A percentile compares a stretch with the other conserved stretches of the same genome.
These are phyloP conservation scores for Fusarium citri DNA, from an alignment of 2,329 filamentous ascomycete genomes.

Conservation along the genomic window DNA sequence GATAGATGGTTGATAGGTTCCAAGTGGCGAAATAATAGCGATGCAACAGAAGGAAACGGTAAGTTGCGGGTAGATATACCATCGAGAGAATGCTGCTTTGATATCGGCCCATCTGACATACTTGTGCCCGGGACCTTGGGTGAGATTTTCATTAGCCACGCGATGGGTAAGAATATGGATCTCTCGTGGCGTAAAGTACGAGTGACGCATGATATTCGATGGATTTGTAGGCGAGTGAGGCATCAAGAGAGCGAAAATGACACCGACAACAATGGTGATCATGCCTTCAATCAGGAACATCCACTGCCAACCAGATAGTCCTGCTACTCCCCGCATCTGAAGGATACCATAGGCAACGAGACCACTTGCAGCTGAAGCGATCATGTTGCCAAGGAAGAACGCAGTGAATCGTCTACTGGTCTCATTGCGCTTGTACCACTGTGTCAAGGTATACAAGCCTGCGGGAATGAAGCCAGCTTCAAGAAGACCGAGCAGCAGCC, in stretches of 20 bases:
- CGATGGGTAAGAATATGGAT: slow-evolving; percentile 48
- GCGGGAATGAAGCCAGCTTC: slow-evolving; percentile 51
- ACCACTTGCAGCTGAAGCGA: slow-evolving; percentile 50
- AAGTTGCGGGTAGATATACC: slow-evolving; percentile 21
- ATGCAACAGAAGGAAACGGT: slow-evolving; percentile 20
- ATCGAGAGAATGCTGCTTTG: slow-evolving; percentile 16
- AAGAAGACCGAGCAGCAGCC: slow-evolving; percentile 51
- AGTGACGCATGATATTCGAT: slow-evolving; percentile 46
- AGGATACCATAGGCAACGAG: slow-evolving; percentile 52
- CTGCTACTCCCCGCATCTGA: slow-evolving; percentile 42
- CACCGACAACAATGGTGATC: slow-evolving; percentile 48
- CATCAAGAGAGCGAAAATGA: slow-evolving; percentile 34
- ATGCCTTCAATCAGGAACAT: slow-evolving; percentile 50
- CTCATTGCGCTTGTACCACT: slow-evolving; percentile 60
- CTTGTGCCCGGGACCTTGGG: not conserved
- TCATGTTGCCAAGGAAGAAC: slow-evolving; percentile 60
- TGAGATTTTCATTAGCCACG: not conserved
- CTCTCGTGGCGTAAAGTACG: slow-evolving; percentile 52
- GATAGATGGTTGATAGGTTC: slow-evolving; percentile 40
- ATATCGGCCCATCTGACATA: slow-evolving; percentile 6
- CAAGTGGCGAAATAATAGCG: slow-evolving; percentile 24
- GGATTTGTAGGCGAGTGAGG: slow-evolving; percentile 44
- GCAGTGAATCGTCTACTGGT: slow-evolving; percentile 58
- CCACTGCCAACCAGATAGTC: slow-evolving; percentile 45
- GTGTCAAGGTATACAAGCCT: slow-evolving; percentile 59